phyloP scores from a whole-genome alignment of 768 basidiomycete species.

The Russula vinacea region DNA sequence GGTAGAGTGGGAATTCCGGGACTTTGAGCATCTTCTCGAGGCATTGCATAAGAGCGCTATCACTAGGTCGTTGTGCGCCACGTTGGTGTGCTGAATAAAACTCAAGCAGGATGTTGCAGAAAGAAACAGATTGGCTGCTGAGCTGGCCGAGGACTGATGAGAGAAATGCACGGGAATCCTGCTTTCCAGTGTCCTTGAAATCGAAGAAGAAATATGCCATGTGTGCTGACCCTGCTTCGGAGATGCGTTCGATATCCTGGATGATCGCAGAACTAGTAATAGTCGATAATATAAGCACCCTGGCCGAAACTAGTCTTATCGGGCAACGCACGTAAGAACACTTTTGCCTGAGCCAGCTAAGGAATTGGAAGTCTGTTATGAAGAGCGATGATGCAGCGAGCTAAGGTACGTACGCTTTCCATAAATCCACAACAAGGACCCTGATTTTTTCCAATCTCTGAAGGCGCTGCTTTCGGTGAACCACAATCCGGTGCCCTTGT shows the following conservation, averaged over 20 bases:
- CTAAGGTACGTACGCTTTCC: background rate
- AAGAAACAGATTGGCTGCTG: background rate
- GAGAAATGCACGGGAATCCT: background rate
- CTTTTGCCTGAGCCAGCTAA: slow-evolving; percentile 1
- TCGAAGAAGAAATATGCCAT: background rate
- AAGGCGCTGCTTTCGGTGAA: background rate
- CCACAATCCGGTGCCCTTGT: background rate
- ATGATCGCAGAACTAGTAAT: background rate
- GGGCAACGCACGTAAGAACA: background rate
- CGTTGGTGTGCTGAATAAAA: background rate
- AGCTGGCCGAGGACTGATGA: background rate
- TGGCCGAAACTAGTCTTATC: no score
- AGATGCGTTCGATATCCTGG: background rate
- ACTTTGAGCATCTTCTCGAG: background rate
- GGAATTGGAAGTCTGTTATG: background rate
- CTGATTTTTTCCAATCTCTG: background rate
- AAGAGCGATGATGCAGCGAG: no score
- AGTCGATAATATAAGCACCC: background rate
- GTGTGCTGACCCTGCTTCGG: background rate
- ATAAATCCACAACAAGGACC: background rate
- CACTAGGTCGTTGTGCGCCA: background rate
- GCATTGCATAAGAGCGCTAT: background rate
- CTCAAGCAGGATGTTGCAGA: background rate
- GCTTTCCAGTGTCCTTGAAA: background rate
- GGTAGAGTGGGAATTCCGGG: background rate